Evolutionary conservation across 331 rosid genomes (phyloP).

Genomic region (Rosa hybrid): DNA sequence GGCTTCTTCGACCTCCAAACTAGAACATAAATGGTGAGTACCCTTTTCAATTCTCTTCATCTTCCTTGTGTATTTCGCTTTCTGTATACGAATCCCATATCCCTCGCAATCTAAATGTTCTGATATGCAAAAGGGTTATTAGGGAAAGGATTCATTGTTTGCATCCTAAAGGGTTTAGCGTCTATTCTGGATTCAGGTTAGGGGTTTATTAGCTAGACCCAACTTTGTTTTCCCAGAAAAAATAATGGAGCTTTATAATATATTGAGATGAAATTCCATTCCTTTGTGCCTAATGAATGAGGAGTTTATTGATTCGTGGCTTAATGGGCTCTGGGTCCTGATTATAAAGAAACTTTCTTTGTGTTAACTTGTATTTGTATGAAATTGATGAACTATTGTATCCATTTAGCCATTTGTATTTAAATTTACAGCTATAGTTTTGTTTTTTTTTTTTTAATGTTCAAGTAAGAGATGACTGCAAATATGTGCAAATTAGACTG

Average conservation of each 20-base stretch:
- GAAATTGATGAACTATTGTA: not conserved
- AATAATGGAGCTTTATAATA: not conserved
- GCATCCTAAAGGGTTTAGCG: not conserved
- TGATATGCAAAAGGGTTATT: not conserved
- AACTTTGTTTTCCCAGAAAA: not conserved
- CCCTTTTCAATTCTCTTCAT: not conserved
- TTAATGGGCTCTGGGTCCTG: not conserved
- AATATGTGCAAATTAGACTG: not conserved
- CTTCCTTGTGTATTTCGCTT: not conserved
- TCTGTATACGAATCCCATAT: not conserved
- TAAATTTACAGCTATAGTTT: not conserved
- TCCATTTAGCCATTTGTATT: not conserved
- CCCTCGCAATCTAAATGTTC: not conserved
- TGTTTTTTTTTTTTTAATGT: not conserved
- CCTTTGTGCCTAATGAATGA: not conserved
- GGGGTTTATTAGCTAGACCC: not conserved
- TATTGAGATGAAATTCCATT: not conserved
- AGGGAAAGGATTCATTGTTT: not conserved
- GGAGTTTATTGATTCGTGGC: not conserved
- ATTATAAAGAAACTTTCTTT: not conserved
- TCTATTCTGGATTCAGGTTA: too few species aligned
- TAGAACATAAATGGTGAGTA: conserved; percentile 16
- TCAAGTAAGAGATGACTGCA: not conserved
- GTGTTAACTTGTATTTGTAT: not conserved
- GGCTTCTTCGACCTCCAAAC: conserved; percentile 1